A percentile compares a stretch with the other conserved stretches of the same genome.
These are phyloP conservation scores for Gloeophyllum trabeum DNA, from an alignment of 768 basidiomycete species.

Conservation along the genomic window DNA sequence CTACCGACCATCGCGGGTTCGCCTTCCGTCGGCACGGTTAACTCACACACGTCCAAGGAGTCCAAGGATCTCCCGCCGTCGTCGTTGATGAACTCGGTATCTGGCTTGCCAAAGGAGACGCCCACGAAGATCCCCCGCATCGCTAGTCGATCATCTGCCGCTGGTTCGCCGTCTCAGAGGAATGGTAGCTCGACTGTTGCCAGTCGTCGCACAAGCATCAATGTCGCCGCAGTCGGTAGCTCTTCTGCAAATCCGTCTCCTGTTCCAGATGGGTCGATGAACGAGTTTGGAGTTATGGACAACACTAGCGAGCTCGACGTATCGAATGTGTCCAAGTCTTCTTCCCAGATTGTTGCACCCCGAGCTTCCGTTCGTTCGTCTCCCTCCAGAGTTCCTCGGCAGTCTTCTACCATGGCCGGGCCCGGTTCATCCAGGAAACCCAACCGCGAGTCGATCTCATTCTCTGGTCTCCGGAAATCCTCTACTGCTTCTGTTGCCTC, in stretches of 20 bases:
- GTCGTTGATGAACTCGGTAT: conserved; percentile 38
- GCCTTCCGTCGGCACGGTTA: conserved; percentile 69
- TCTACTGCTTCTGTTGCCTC: conserved; percentile 77
- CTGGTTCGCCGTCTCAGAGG: conserved; percentile 60
- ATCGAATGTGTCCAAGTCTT: conserved; percentile 35
- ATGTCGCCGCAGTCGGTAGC: conserved; percentile 30
- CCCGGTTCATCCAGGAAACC: conserved; percentile 48
- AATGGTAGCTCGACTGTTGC: conserved; percentile 33
- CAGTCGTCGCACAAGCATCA: conserved; percentile 57
- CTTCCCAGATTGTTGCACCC: conserved; percentile 27
- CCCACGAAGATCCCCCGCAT: conserved; percentile 92
- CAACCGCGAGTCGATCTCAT: conserved; percentile 73
- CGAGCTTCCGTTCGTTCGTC: conserved; percentile 56
- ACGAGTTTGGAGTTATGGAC: conserved; percentile 80
- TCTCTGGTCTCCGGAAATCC: conserved; percentile 68
- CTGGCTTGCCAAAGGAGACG: conserved; percentile 62
- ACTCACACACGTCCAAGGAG: conserved; percentile 42
- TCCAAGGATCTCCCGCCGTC: conserved; percentile 43
- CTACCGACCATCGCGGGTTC: conserved; percentile 91
- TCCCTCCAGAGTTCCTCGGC: conserved; percentile 63
- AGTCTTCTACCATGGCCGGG: conserved; percentile 34
- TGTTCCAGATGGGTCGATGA: conserved; percentile 32
- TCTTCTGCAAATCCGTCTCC: conserved; percentile 62
- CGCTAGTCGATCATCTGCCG: conserved; percentile 71
- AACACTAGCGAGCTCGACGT: neutral